A percentile compares a stretch with the other conserved stretches of the same genome.
Evolutionary conservation across 2,329 filamentous ascomycete species (phyloP).

Genomic region (Colletotrichum cereale): DNA sequence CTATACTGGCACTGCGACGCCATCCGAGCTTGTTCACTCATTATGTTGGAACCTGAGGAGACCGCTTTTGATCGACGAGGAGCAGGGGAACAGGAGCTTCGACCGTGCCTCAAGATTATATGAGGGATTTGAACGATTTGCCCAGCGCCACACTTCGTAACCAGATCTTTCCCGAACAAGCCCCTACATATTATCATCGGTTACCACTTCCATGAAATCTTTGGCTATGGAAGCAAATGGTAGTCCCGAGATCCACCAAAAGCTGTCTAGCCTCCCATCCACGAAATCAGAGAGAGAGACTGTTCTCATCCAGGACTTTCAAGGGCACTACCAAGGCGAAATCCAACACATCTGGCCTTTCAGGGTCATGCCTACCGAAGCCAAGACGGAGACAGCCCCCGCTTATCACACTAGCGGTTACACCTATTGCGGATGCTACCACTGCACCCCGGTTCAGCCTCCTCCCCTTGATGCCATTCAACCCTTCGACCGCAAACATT

Average conservation of each 20-base stretch:
- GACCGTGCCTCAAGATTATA: constrained; percentile 63
- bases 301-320: constrained; percentile 48
- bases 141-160: constrained; percentile 53
- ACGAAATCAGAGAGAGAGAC: constrained; percentile 53
- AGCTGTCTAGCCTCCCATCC: constrained; percentile 57
- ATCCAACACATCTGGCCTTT: constrained; percentile 49
- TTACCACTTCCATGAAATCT: constrained; percentile 48
- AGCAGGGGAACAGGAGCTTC: constrained; percentile 53
- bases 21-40: constrained; percentile 64
- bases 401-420: constrained; percentile 52
- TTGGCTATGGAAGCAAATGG: constrained; percentile 51
- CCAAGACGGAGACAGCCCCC: constrained; percentile 49
- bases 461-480: constrained; percentile 59
- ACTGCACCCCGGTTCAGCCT: constrained; percentile 59
- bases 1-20: constrained; percentile 48
- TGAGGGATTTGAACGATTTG: constrained; percentile 50
- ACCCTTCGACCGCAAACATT: constrained; percentile 58
- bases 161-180: constrained; percentile 48
- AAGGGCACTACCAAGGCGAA: constrained; percentile 52
- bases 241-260: constrained; percentile 51
- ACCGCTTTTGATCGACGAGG: constrained; percentile 57
- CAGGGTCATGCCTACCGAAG: constrained; percentile 46
- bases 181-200: constrained; percentile 49
- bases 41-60: constrained; percentile 61
- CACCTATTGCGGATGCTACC: constrained; percentile 56